These are phyloP conservation scores for Neospora caninum DNA, from an alignment of 169 alveolate genomes.

Conservation along the genomic window DNA sequence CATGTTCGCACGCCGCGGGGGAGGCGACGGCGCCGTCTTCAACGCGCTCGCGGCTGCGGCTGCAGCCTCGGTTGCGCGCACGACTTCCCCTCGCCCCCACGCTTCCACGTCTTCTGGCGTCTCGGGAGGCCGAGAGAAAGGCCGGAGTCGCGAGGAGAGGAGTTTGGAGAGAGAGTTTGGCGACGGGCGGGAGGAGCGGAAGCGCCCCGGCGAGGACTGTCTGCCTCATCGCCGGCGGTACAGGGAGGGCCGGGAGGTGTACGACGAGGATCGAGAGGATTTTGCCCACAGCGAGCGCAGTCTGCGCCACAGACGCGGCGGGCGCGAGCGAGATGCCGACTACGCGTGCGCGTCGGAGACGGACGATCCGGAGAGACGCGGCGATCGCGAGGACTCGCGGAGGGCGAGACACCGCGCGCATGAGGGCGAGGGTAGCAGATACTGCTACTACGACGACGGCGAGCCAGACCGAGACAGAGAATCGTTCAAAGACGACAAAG, in stretches of 20 bases:
- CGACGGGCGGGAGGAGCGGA: not conserved
- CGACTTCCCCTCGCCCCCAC: not conserved
- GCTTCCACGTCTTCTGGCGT: not conserved
- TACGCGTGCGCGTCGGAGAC: too few species aligned
- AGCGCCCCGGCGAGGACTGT: not conserved
- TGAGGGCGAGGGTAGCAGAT: not conserved
- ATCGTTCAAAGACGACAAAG: not conserved
- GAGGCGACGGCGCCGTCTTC: not conserved
- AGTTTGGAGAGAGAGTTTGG: not conserved
- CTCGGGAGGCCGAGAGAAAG: not conserved
- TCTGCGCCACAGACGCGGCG: not conserved
- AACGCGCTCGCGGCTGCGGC: not conserved
- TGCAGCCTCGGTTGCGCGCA: not conserved
- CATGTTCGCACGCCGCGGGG: not conserved
- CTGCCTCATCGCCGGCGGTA: not conserved
- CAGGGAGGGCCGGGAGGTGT: not conserved
- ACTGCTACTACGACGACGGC: not conserved
- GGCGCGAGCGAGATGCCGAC: not conserved
- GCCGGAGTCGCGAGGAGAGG: not conserved
- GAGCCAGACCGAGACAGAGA: not conserved
- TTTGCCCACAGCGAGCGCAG: not conserved
- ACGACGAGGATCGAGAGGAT: not conserved
- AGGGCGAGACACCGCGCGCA: not conserved
- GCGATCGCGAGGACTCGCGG: not conserved
- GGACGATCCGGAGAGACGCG: too few species aligned